Evolutionary conservation across 2,329 filamentous ascomycete genomes (phyloP).

Genomic region (Didymella sp.): DNA sequence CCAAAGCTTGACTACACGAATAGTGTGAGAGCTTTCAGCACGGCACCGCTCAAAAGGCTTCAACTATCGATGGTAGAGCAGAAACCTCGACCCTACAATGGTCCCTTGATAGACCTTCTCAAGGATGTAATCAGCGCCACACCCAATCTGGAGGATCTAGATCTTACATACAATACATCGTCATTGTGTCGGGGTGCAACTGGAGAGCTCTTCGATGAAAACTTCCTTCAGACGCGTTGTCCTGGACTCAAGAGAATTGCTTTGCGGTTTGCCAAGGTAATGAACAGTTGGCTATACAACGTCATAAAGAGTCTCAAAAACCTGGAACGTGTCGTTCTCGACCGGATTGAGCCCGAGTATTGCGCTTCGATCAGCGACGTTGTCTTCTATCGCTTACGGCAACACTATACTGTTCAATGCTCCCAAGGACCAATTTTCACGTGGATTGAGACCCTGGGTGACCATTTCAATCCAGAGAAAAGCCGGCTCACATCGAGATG

Average conservation of each 20-base stretch:
- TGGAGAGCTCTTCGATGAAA: background rate
- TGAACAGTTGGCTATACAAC: background rate
- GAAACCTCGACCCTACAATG: background rate
- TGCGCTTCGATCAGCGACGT: background rate
- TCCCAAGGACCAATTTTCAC: background rate
- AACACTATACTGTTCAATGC: background rate
- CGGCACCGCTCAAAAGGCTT: background rate
- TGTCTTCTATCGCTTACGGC: background rate
- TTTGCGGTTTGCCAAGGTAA: background rate
- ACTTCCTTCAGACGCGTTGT: background rate
- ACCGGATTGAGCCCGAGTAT: background rate
- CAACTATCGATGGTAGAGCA: slow-evolving; percentile 3
- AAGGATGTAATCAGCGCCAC: background rate
- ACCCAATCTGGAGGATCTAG: background rate
- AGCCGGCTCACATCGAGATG: background rate
- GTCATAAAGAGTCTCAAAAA: background rate
- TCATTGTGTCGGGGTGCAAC: background rate
- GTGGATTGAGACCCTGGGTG: background rate
- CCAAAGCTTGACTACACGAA: slow-evolving; percentile 13
- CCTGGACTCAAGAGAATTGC: slow-evolving; percentile 1
- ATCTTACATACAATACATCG: background rate
- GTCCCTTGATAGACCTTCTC: background rate
- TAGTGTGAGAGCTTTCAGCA: slow-evolving; percentile 11
- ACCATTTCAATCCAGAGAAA: background rate
- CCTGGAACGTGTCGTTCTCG: background rate